Conservation (phyloP, 306 rosid genomes). For the Cyamopsis tetragonoloba region DNA sequence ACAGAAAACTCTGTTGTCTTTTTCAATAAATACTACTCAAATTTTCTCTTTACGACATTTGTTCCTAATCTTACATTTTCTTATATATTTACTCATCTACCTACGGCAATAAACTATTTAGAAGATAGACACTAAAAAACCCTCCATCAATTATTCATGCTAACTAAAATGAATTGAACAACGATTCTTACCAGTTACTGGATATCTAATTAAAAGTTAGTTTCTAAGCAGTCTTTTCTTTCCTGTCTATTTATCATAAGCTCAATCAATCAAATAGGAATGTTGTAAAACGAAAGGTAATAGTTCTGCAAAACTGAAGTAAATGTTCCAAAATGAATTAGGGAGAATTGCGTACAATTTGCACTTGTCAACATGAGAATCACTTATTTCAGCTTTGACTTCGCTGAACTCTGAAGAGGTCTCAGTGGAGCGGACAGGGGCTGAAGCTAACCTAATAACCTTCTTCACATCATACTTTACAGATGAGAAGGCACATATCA, state of each 20-base stretch:
- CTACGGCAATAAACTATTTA: not conserved
- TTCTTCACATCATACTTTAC: conserved; percentile 82
- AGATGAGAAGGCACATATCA: conserved; percentile 75
- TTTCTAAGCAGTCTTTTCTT: conserved; percentile 4
- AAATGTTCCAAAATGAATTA: conserved; percentile 24
- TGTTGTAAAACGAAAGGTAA: not conserved
- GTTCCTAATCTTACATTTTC: too few relatives aligned
- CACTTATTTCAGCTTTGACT: conserved; percentile 84
- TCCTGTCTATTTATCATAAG: not conserved
- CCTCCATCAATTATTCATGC: not conserved
- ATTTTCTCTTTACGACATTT: not conserved
- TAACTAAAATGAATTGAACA: not conserved
- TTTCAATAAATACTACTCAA: not conserved
- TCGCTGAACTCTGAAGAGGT: conserved; percentile 75
- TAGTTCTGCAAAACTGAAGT: conserved; percentile 19
- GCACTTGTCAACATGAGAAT: conserved; percentile 3
- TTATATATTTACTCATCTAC: not conserved
- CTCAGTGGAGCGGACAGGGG: conserved; percentile 54
- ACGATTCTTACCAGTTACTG: not conserved
- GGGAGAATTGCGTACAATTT: conserved; percentile 13
- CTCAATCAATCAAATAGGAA: not conserved
- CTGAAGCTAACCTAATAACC: conserved; percentile 44
- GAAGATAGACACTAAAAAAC: not conserved
- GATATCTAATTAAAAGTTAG: not conserved
- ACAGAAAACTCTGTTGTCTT: not conserved